Base-by-base conservation (phyloP, 169 alveolate species). In the Cyclospora cayetanensis region DNA sequence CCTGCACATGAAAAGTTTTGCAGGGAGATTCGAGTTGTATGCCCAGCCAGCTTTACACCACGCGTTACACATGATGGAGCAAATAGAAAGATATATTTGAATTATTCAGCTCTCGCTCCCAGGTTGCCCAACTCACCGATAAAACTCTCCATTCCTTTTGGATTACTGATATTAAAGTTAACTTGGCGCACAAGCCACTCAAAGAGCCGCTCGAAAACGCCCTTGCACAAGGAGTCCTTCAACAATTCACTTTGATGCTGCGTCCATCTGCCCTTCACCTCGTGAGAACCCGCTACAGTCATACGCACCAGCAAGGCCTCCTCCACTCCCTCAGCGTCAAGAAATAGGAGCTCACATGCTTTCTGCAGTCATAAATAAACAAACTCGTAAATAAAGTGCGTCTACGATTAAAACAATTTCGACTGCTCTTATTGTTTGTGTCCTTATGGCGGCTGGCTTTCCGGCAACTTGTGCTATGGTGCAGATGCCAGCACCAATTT, bases 171-270 rank as follows among this genome's bases (percentile, higher is more conserved):
- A 46, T 98, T 96, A 31, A 93, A 83, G 95, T 99, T 99, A 95
- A 98, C 94, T 93, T 97, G 98, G 70, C 92, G 95, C 53, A 98
- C 98, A 29, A 98, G 90, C 99, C 99, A 99, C 77, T 96, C 94
- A 92, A 99, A 99, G 91, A 98, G 94, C 79, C 97, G 96, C 94
- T 97, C 99, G 95, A 97, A 99, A 60, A 99, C 91, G 76, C 97
- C 99, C 95, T 99, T 98, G 76, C 99, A 98, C 77, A 97, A 80
- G 35, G 98, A 95, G 41, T 91, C 95, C 91, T 95, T 95, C 76
- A 97, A 93, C 91, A 97, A 96, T 77, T 96, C 96, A n/a, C 97
- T 95, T 55, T 97, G 98, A 22, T 77, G 94, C 70, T 88, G 91
- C 70, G 95, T 96, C 95, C 97, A 94, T 37, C 97, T 93, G 25